Evolutionary conservation across 768 basidiomycete genomes (phyloP).

Genomic region (Daedaleopsis nitida): DNA sequence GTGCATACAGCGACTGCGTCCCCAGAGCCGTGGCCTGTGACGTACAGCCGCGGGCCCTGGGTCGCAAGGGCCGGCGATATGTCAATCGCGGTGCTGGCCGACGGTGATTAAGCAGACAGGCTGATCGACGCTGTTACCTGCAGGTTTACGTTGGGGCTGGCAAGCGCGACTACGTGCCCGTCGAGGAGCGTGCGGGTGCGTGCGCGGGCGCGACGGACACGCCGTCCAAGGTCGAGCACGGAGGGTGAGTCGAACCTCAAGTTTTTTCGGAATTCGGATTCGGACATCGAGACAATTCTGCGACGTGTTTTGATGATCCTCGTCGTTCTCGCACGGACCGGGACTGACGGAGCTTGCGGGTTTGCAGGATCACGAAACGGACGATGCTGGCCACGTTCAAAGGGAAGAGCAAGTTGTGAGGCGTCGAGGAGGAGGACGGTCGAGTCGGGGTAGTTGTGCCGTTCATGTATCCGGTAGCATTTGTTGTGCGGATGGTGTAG

Average conservation of each 20-base stretch:
- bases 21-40: not conserved
- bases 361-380: conserved; percentile 62
- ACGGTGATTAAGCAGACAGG: not conserved
- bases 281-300: not conserved
- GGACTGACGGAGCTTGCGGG: not conserved
- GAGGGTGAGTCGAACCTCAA: conserved; percentile 65
- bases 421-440: not conserved
- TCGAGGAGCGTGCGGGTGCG: conserved; percentile 59
- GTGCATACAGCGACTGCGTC: conserved; percentile 21
- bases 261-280: too few species aligned
- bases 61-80: too few species aligned
- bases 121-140: not conserved
- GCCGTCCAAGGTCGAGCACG: conserved; percentile 67
- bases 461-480: not conserved
- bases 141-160: conserved; percentile 80
- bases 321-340: conserved; percentile 23
- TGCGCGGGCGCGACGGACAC: conserved; percentile 53
- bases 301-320: conserved; percentile 2
- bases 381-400: conserved; percentile 65
- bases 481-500: too few species aligned
- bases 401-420: conserved; percentile 52
- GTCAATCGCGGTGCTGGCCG: too few species aligned
- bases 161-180: conserved; percentile 73
- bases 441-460: not conserved
- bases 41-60: too few species aligned